phyloP scores from a whole-genome alignment of 345 rosid genomes.

The Syzygium aromaticum region DNA sequence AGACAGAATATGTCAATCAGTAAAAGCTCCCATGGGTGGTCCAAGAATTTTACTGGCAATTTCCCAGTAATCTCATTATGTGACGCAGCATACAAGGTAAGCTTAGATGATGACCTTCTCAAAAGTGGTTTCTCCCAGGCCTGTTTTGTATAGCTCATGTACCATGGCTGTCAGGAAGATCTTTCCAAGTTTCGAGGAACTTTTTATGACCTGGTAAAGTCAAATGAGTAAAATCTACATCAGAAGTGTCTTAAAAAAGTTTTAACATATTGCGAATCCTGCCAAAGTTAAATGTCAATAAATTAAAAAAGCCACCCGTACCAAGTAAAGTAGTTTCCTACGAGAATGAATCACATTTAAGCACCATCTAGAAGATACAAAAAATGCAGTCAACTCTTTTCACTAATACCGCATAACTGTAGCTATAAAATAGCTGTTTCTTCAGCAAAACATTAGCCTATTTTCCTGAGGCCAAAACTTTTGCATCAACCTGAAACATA shows the following conservation, averaged over 20 bases:
- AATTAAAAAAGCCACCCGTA: neutral
- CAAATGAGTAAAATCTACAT: neutral
- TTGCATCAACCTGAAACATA: neutral
- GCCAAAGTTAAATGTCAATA: neutral
- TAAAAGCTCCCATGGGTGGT: neutral
- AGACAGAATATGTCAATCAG: neutral
- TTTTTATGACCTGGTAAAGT: constrained; percentile 61
- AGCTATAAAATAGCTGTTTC: neutral
- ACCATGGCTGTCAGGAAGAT: constrained; percentile 93
- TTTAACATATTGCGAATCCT: neutral
- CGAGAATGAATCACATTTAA: neutral
- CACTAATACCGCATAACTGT: too few relatives aligned
- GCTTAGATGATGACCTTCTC: constrained; percentile 46
- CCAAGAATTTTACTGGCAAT: neutral
- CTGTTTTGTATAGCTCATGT: constrained; percentile 87
- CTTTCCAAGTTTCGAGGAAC: constrained; percentile 57
- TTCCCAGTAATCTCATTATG: neutral
- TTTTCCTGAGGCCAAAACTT: neutral
- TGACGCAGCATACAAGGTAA: neutral
- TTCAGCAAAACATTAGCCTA: neutral
- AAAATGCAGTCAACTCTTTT: neutral
- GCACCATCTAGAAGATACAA: neutral
- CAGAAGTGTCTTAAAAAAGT: neutral
- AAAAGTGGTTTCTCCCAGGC: constrained; percentile 82
- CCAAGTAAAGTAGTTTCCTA: neutral